Percentiles rank a stretch among this genome's conserved stretches.
Evolutionary conservation across 164 flowering plant species (phyloP).

Genomic region (Vitis rupestris): DNA sequence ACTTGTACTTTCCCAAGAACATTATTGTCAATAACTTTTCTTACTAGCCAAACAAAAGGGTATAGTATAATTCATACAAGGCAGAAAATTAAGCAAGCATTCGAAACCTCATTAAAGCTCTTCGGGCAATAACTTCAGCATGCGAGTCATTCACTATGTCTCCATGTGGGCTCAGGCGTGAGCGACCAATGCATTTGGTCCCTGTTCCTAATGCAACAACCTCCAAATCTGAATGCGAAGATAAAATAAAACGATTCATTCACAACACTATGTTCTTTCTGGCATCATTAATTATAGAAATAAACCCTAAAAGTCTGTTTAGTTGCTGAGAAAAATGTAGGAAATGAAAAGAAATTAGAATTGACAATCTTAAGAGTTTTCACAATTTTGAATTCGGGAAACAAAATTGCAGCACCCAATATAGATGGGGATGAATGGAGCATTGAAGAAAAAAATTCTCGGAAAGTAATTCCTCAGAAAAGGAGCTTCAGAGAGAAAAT

Average conservation of each 20-base stretch:
- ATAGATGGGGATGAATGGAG: neutral
- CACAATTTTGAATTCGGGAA: neutral
- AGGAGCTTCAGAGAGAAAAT: neutral
- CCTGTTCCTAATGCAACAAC: conserved; percentile 93
- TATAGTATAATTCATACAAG: neutral
- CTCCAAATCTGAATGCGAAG: conserved; percentile 44
- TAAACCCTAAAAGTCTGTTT: neutral
- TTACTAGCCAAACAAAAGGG: neutral
- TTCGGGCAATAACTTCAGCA: conserved; percentile 82
- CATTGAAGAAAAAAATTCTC: neutral
- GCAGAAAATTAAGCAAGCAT: neutral
- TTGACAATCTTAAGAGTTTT: neutral
- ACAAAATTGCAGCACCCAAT: neutral
- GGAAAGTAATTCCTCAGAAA: neutral
- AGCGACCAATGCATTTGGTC: conserved; percentile 83
- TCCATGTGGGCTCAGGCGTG: conserved; percentile 57
- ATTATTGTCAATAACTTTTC: no score
- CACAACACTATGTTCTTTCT: neutral
- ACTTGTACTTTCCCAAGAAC: no score
- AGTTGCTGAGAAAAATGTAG: neutral
- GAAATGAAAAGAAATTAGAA: neutral
- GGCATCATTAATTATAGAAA: no score
- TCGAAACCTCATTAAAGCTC: conserved; percentile 79
- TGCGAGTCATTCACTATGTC: conserved; percentile 94
- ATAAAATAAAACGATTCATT: conserved; percentile 7